Evolutionary conservation across 257 asterid genomes (phyloP).

Genomic region (Ilex asprella): DNA sequence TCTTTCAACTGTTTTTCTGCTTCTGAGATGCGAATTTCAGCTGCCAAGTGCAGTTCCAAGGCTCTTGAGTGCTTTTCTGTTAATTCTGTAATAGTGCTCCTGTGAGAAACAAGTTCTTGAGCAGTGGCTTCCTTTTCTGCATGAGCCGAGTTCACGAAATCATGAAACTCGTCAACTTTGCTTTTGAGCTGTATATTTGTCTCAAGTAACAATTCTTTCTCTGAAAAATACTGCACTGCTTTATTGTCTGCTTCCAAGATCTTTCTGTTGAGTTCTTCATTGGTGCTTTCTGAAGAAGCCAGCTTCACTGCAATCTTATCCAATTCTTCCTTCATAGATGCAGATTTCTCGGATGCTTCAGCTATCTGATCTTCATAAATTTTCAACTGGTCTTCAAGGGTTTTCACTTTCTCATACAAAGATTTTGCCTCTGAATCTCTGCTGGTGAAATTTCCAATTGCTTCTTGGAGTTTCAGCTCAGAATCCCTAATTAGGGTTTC

Average conservation of each 20-base stretch:
- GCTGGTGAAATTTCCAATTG: conserved; percentile 38
- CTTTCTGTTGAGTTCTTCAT: conserved; percentile 42
- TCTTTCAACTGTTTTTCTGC: conserved; percentile 61
- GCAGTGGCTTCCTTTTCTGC: conserved; percentile 50
- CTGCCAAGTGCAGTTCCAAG: conserved; percentile 47
- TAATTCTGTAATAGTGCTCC: conserved; percentile 52
- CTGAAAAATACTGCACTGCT: conserved; percentile 41
- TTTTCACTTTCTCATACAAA: conserved; percentile 45
- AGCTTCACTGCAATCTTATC: conserved; percentile 48
- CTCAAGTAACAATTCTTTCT: conserved; percentile 52
- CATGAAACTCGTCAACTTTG: conserved; percentile 56
- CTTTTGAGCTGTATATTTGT: conserved; percentile 42
- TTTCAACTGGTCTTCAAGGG: conserved; percentile 58
- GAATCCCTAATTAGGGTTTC: conserved; percentile 49
- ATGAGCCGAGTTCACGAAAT: conserved; percentile 24
- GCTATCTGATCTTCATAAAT: conserved; percentile 51
- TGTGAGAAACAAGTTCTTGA: conserved; percentile 55
- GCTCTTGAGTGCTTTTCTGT: conserved; percentile 56
- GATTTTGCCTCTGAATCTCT: conserved; percentile 66
- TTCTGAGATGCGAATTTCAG: conserved; percentile 59
- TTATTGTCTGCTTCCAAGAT: conserved; percentile 57
- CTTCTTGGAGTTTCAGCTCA: conserved; percentile 62
- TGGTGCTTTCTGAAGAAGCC: conserved; percentile 49
- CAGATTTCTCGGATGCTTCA: conserved; percentile 49
- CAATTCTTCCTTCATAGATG: conserved; percentile 44